These are phyloP conservation scores for Bacterosira constricta DNA, from an alignment of 108 stramenopile species.

Conservation along the genomic window DNA sequence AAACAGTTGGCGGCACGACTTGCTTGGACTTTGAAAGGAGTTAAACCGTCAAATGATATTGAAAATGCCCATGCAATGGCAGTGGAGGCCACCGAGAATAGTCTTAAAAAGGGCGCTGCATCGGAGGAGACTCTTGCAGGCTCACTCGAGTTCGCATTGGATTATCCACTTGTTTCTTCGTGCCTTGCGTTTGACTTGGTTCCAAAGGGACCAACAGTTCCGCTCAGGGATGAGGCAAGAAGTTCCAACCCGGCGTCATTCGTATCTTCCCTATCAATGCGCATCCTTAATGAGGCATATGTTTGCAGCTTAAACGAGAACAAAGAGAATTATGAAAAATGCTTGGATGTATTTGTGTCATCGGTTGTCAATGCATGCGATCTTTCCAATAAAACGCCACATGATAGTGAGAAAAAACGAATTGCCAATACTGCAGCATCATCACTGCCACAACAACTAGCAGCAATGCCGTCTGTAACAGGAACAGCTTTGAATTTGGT, in stretches of 20 bases:
- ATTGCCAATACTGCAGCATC: conserved; percentile 54
- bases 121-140: conserved; percentile 20
- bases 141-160: conserved; percentile 38
- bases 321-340: conserved; percentile 55
- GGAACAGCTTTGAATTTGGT: conserved; percentile 58
- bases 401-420: conserved; percentile 66
- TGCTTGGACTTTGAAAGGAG: conserved; percentile 69
- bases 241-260: conserved; percentile 2
- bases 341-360: conserved; percentile 67
- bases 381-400: conserved; percentile 65
- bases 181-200: conserved; percentile 64
- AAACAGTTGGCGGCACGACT: conserved; percentile 69
- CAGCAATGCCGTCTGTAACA: conserved; percentile 56
- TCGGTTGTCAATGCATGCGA: conserved; percentile 66
- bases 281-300: conserved; percentile 74
- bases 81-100: conserved; percentile 51
- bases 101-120: conserved; percentile 20
- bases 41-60: conserved; percentile 48
- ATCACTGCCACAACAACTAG: conserved; percentile 58
- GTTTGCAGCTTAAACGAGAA: conserved; percentile 41
- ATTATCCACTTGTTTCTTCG: conserved; percentile 75
- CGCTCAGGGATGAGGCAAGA: conserved; percentile 9
- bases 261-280: conserved; percentile 25
- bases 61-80: conserved; percentile 53
- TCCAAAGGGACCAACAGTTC: conserved; percentile 8